phyloP scores from a whole-genome alignment of 805 yeast genomes.

The Brettanomyces custersianus region DNA sequence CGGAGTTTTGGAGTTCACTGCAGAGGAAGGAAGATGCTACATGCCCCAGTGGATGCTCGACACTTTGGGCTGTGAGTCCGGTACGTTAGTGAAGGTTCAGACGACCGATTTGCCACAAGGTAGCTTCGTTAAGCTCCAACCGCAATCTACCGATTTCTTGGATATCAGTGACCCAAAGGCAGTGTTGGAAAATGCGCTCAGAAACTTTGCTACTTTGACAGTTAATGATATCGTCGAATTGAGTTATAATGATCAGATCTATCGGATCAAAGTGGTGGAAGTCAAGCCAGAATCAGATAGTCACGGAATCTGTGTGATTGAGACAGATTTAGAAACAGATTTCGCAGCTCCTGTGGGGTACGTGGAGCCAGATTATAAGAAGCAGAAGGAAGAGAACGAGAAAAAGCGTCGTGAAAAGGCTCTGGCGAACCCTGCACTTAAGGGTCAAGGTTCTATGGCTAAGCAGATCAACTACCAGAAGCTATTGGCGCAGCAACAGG shows the following conservation, averaged over 20 bases:
- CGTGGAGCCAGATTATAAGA: constrained; percentile 74
- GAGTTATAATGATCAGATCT: constrained; percentile 69
- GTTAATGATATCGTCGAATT: constrained; percentile 79
- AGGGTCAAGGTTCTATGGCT: constrained; percentile 64
- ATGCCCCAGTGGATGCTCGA: constrained; percentile 96
- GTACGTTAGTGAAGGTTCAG: constrained; percentile 68
- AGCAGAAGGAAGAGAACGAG: constrained; percentile 30
- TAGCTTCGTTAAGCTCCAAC: constrained; percentile 83
- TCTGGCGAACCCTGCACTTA: constrained; percentile 26
- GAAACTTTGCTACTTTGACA: constrained; percentile 84
- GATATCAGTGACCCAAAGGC: constrained; percentile 96
- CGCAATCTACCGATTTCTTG: constrained; percentile 87
- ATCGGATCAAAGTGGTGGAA: constrained; percentile 76
- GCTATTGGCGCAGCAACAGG: constrained; percentile 32
- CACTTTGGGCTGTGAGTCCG: constrained; percentile 64
- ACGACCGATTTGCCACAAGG: constrained; percentile 81
- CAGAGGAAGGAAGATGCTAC: constrained; percentile 95
- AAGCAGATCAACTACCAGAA: constrained; percentile 56
- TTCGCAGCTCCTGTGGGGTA: constrained; percentile 99
- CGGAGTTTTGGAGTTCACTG: constrained; percentile 93
- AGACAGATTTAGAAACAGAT: constrained; percentile 93
- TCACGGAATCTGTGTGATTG: constrained; percentile 84
- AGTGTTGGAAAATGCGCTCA: constrained; percentile 82
- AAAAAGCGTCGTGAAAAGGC: constrained; percentile 28
- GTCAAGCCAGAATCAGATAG: constrained; percentile 64